Evolutionary conservation across 176 grass and related monocot species (phyloP).

Genomic region (Avena insularis): DNA sequence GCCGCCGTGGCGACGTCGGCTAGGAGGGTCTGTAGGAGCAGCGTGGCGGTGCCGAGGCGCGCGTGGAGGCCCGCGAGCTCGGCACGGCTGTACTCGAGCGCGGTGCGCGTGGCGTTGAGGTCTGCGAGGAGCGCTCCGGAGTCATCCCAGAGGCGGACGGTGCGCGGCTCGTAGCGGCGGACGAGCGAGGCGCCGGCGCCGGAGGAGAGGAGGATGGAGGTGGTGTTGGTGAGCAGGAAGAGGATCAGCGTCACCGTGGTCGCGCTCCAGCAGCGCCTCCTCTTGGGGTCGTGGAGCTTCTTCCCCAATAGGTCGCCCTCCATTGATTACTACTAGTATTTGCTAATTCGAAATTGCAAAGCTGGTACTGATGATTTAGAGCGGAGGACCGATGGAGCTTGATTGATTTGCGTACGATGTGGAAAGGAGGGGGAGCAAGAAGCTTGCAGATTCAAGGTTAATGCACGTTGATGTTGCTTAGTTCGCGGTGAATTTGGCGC

Average conservation of each 20-base stretch:
- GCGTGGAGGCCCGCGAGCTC: slow-evolving; percentile 49
- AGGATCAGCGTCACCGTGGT: slow-evolving; percentile 41
- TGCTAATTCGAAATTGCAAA: not conserved
- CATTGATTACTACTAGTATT: not conserved
- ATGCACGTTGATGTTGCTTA: slow-evolving; percentile 30
- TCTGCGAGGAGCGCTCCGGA: slow-evolving; percentile 58
- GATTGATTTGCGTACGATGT: slow-evolving; percentile 29
- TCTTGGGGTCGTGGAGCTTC: not conserved
- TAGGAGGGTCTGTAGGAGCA: slow-evolving; percentile 69
- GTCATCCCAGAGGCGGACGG: slow-evolving; percentile 51
- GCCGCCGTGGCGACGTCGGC: not conserved
- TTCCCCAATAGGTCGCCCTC: slow-evolving; percentile 9
- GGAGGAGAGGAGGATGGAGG: slow-evolving; percentile 59
- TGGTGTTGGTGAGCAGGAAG: slow-evolving; percentile 47
- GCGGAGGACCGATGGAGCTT: not conserved
- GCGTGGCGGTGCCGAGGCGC: slow-evolving; percentile 53
- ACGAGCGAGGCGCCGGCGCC: slow-evolving; percentile 26
- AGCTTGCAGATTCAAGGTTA: slow-evolving; percentile 27
- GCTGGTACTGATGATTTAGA: not conserved
- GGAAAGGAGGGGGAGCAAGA: slow-evolving; percentile 21
- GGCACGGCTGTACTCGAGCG: slow-evolving; percentile 37
- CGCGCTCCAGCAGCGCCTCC: not conserved
- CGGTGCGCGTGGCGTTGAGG: slow-evolving; percentile 58
- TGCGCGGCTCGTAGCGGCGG: slow-evolving; percentile 35
- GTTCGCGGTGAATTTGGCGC: not conserved